These are phyloP conservation scores for Epichloe sibirici DNA, from an alignment of 2,329 filamentous ascomycete genomes.

Conservation along the genomic window DNA sequence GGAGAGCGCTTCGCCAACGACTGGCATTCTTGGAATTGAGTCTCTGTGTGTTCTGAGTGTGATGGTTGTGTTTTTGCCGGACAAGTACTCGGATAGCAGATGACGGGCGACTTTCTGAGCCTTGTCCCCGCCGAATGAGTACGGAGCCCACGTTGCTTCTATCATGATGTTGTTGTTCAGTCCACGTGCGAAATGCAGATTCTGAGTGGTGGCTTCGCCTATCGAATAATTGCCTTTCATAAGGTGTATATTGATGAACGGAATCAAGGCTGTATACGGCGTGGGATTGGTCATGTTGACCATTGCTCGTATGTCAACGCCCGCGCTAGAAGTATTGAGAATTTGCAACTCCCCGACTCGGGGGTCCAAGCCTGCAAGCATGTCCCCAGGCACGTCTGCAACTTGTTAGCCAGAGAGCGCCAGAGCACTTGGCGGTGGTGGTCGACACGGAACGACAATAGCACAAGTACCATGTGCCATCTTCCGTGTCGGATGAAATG, in stretches of 20 bases:
- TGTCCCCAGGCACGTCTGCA: conserved; percentile 46
- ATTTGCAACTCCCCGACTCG: conserved; percentile 61
- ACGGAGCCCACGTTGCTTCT: conserved; percentile 63
- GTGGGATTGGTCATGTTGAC: conserved; percentile 89
- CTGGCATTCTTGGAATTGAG: conserved; percentile 62
- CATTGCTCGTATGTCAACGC: conserved; percentile 56
- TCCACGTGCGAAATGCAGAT: conserved; percentile 54
- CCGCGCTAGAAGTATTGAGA: conserved; percentile 56
- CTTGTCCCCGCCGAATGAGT: conserved; percentile 43
- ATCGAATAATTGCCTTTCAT: conserved; percentile 61
- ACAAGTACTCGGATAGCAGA: conserved; percentile 75
- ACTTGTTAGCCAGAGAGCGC: conserved; percentile 21
- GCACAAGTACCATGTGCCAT: conserved; percentile 15
- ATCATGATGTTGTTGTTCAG: conserved; percentile 60
- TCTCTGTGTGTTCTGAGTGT: conserved; percentile 58
- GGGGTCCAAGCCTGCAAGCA: conserved; percentile 39
- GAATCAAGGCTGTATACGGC: conserved; percentile 70
- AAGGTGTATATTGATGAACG: conserved; percentile 66
- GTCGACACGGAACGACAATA: conserved; percentile 4
- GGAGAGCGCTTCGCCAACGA: conserved; percentile 61
- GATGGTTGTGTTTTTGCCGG: conserved; percentile 73
- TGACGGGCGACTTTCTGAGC: conserved; percentile 54
- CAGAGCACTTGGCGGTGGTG: conserved; percentile 10
- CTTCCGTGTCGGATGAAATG: conserved; percentile 10
- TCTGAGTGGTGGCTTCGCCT: conserved; percentile 57